Evolutionary conservation across 768 basidiomycete species (phyloP).

Genomic region (Tephrocybe sp.): DNA sequence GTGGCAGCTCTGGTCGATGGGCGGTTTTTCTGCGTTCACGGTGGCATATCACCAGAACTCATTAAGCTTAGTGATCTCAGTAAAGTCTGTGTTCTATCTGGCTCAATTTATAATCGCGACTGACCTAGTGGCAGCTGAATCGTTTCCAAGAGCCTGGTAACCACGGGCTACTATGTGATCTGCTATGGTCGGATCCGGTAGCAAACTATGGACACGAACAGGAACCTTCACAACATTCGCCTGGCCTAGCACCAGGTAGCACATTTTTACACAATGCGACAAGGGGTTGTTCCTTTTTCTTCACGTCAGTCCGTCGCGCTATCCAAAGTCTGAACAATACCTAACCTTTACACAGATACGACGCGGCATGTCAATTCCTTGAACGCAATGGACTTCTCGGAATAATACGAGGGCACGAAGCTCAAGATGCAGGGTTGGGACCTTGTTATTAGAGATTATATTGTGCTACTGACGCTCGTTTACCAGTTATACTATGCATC

Average conservation of each 20-base stretch:
- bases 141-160: conserved; percentile 94
- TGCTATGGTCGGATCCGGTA: conserved; percentile 96
- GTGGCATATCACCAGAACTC: conserved; percentile 90
- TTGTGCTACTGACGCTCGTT: neutral
- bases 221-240: conserved; percentile 47
- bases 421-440: conserved; percentile 89
- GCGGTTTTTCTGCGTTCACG: conserved; percentile 97
- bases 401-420: conserved; percentile 95
- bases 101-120: conserved; percentile 7
- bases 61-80: conserved; percentile 75
- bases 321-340: conserved; percentile 29
- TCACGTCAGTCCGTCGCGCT: conserved; percentile 61
- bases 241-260: conserved; percentile 56
- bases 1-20: conserved; percentile 90
- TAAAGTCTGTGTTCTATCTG: conserved; percentile 40
- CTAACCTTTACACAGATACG: conserved; percentile 45
- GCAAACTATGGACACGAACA: conserved; percentile 85
- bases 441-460: conserved; percentile 1
- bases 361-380: conserved; percentile 91
- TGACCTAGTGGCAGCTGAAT: conserved; percentile 59
- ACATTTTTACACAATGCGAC: conserved; percentile 79
- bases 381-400: conserved; percentile 90
- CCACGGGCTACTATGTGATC: conserved; percentile 87
- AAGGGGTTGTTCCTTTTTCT: conserved; percentile 91
- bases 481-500: conserved; percentile 85